Conservation (phyloP, 495 filamentous ascomycete genomes). For the Lepidopterella palustris region DNA sequence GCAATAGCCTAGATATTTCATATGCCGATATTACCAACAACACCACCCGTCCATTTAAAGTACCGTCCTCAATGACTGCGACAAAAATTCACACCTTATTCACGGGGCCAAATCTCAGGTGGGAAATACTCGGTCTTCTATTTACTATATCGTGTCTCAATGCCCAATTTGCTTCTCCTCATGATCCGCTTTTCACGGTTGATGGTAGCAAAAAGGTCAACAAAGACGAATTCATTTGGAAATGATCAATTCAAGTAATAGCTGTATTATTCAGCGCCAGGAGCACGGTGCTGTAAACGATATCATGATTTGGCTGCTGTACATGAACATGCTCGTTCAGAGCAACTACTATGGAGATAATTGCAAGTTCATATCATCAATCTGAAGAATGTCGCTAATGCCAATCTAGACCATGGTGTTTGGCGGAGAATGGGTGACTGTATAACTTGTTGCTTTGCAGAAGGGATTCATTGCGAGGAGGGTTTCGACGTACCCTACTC, state of each 20-base stretch:
- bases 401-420: slow-evolving; percentile 18
- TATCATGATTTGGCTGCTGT: slow-evolving; percentile 23
- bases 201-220: slow-evolving; percentile 11
- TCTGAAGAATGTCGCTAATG: background rate
- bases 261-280: slow-evolving; percentile 22
- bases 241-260: slow-evolving; percentile 21
- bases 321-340: slow-evolving; percentile 16
- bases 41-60: slow-evolving; percentile 14
- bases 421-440: slow-evolving; percentile 21
- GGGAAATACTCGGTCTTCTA: slow-evolving; percentile 21
- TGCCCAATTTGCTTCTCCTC: slow-evolving; percentile 19
- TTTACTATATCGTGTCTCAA: slow-evolving; percentile 12
- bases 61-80: slow-evolving; percentile 12
- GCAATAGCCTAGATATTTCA: background rate
- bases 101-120: slow-evolving; percentile 22
- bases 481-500: slow-evolving; percentile 17
- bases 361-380: slow-evolving; percentile 1
- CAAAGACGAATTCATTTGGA: slow-evolving; percentile 23
- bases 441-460: slow-evolving; percentile 14
- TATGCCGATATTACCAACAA: slow-evolving; percentile 19
- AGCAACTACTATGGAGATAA: slow-evolving; percentile 26
- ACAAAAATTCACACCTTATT: slow-evolving; percentile 19
- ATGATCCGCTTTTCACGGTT: slow-evolving; percentile 18
- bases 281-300: slow-evolving; percentile 23
- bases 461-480: slow-evolving; percentile 25